These are phyloP conservation scores for Ophiostoma pallidulum DNA, from an alignment of 2,329 filamentous ascomycete species.

Conservation along the genomic window DNA sequence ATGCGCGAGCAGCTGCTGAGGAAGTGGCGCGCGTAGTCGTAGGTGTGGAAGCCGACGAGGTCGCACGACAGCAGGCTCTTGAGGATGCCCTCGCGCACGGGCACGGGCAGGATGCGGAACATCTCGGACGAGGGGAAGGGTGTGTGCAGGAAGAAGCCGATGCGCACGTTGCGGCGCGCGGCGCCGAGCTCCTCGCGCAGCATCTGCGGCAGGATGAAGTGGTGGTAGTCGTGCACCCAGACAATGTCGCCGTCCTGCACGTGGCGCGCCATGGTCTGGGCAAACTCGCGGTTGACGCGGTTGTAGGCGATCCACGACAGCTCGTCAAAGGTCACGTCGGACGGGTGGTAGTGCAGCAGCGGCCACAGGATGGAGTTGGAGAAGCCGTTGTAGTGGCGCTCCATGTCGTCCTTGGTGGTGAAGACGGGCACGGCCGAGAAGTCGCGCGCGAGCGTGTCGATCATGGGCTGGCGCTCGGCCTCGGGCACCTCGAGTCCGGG, in stretches of 20 bases:
- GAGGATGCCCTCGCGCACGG: conserved; percentile 81
- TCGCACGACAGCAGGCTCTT: conserved; percentile 86
- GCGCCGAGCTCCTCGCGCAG: conserved; percentile 78
- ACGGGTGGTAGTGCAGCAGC: conserved; percentile 96
- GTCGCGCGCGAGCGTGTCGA: conserved; percentile 70
- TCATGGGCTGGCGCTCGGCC: conserved; percentile 64
- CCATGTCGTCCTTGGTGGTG: conserved; percentile 84
- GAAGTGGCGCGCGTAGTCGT: conserved; percentile 98
- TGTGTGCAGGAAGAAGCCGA: conserved; percentile 96
- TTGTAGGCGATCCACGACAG: conserved; percentile 87
- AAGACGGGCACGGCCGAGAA: conserved; percentile 89
- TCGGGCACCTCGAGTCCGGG: conserved; percentile 87
- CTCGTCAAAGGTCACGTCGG: conserved; percentile 97
- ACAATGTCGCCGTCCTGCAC: conserved; percentile 89
- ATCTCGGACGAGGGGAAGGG: conserved; percentile 96
- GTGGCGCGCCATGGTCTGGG: conserved; percentile 75
- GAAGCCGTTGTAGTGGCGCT: conserved; percentile 96
- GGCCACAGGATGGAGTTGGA: conserved; percentile 98
- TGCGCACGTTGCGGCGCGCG: conserved; percentile 83
- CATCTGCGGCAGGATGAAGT: conserved; percentile 95
- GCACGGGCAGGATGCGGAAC: conserved; percentile 89
- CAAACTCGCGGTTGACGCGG: conserved; percentile 87
- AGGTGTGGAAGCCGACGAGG: conserved; percentile 95
- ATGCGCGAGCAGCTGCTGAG: conserved; percentile 94
- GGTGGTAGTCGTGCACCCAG: conserved; percentile 98